Evolutionary conservation across 2,329 filamentous ascomycete genomes (phyloP), one percentile per base, ranked within the genome.

Genomic region (Scleromitrula shiraiana): DNA sequence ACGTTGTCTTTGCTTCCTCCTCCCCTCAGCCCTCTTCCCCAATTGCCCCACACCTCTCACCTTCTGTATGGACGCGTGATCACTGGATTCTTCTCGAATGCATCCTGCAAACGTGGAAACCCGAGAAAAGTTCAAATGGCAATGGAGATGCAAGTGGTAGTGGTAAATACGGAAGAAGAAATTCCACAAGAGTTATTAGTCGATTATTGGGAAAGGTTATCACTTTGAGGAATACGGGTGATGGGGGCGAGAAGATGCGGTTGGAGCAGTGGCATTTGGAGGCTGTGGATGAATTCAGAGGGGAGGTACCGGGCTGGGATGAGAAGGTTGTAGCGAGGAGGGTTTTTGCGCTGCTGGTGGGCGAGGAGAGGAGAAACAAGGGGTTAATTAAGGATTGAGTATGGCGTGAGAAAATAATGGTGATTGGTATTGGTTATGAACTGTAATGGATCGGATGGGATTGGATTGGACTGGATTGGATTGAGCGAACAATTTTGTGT

Each of bases 191-290:
- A 30, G 61, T 64, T 2, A 59, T 64, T 15, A 56, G 51, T 50
- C 54, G 50, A 36, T 45, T 64, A n/a, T 41, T 65, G 12, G 62
- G 62, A 4, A 60, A 59, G 45, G 57, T 35, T 1, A 52, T 64
- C 2, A 40, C 23, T 20, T 39, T 47, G 7, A 41, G 33, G 22
- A 30, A 42, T 17, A 44, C 35, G 51, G 45, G 46, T 4, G 23
- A 38, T 37, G 39, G 32, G 23, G 15, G 54, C 7, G 54, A 59
- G 24, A 55, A 43, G 6, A 55, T 62, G 54, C 53, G 39, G 19
- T 50, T 65, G 19, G 54, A 64, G 42, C 60, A 63, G 50, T 65
- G 62, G 62, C 63, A 65, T 56, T 43, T 64, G 17, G 63, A 64
- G 41, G 61, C 53, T 43, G 61, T 65, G 15, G 62, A 62, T 54